phyloP scores from a whole-genome alignment of 2,329 filamentous ascomycete species.

The Daldinia eschscholtzii region DNA sequence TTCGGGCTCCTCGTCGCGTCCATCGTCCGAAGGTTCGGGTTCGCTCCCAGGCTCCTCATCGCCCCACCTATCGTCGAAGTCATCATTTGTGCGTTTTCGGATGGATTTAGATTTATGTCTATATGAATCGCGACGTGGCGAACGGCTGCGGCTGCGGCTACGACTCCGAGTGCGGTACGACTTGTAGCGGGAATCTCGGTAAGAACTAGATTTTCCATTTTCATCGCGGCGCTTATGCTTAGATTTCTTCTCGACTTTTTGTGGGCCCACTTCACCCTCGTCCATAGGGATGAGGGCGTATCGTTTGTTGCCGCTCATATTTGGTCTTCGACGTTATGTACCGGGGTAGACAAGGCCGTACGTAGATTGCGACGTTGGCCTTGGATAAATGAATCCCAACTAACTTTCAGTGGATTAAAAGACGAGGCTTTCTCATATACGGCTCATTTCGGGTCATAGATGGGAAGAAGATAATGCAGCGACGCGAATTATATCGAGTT shows the following conservation, averaged over 20 bases:
- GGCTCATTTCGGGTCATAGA: not conserved
- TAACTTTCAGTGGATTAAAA: too few relatives aligned
- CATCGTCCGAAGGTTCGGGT: slow-evolving; percentile 61
- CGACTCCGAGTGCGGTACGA: slow-evolving; percentile 44
- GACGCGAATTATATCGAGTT: not conserved
- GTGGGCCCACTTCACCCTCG: slow-evolving; percentile 69
- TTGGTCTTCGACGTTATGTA: slow-evolving; percentile 4
- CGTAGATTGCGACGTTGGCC: not conserved
- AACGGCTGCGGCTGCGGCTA: slow-evolving; percentile 51
- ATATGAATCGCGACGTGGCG: slow-evolving; percentile 48
- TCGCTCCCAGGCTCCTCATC: slow-evolving; percentile 74
- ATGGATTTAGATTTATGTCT: slow-evolving; percentile 57
- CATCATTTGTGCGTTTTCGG: slow-evolving; percentile 58
- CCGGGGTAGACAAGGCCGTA: not conserved
- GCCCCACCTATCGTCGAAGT: slow-evolving; percentile 84
- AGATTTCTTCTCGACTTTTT: slow-evolving; percentile 62
- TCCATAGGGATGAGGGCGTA: slow-evolving; percentile 78
- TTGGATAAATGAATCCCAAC: not conserved
- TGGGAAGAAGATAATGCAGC: not conserved
- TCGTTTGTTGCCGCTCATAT: slow-evolving; percentile 68
- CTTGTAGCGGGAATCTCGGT: slow-evolving; percentile 49
- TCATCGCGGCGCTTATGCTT: slow-evolving; percentile 57
- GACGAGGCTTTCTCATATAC: not conserved
- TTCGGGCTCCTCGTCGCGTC: slow-evolving; percentile 67
- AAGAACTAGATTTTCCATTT: slow-evolving; percentile 40